These are phyloP conservation scores for Imleria badia DNA, from an alignment of 768 basidiomycete species.

Conservation along the genomic window DNA sequence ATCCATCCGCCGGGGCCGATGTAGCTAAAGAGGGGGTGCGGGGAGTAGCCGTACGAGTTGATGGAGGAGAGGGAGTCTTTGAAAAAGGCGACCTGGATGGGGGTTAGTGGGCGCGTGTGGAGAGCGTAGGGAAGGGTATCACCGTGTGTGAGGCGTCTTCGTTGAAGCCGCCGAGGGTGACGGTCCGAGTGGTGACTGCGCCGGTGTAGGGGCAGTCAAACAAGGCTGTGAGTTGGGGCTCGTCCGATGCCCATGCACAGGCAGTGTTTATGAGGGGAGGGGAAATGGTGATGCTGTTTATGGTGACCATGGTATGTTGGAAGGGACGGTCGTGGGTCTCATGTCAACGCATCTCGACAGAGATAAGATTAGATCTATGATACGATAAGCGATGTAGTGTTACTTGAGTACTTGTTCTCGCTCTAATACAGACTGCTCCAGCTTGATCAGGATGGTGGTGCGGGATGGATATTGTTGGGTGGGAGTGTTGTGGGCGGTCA, in stretches of 20 bases:
- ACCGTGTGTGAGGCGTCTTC: constrained; percentile 67
- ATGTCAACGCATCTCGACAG: too few species aligned
- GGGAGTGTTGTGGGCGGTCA: constrained; percentile 93
- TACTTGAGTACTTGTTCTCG: constrained; percentile 90
- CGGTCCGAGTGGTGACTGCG: constrained; percentile 79
- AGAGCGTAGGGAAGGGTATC: too few species aligned
- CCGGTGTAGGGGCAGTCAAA: constrained; percentile 69
- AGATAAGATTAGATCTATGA: constrained; percentile 20
- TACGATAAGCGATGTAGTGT: constrained; percentile 13
- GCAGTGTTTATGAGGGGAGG: constrained; percentile 78
- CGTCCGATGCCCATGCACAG: constrained; percentile 78
- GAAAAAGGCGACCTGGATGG: constrained; percentile 62
- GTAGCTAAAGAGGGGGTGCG: constrained; percentile 66
- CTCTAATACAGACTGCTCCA: constrained; percentile 90
- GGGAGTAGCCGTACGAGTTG: constrained; percentile 89
- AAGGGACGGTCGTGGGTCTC: too few species aligned
- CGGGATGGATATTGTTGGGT: constrained; percentile 76
- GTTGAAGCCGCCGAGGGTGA: constrained; percentile 67
- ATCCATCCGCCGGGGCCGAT: constrained; percentile 52
- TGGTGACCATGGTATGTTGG: constrained; percentile 46
- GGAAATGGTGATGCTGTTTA: constrained; percentile 54
- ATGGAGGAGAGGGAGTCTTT: constrained; percentile 54
- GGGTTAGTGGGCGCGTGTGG: constrained; percentile 2
- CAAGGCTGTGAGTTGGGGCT: constrained; percentile 59
- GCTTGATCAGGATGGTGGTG: constrained; percentile 96